Evolutionary conservation across 2,329 filamentous ascomycete genomes (phyloP), one percentile per base, ranked within the genome.

Genomic region (Bimuria novae-zelandiae): DNA sequence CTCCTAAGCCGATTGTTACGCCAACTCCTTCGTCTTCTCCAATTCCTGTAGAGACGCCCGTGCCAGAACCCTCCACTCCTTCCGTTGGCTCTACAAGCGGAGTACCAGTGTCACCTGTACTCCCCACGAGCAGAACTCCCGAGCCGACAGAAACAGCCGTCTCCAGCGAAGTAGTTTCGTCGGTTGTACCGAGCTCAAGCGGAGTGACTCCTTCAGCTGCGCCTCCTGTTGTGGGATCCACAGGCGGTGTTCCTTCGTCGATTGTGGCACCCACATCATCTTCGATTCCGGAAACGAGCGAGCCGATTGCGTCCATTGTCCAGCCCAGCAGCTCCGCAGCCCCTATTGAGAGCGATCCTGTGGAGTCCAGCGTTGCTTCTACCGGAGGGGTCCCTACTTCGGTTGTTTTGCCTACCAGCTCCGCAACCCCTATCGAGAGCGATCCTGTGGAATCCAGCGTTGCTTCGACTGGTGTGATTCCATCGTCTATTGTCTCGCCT

Each of bases 401-500:
- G 17, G 17, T 45, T 39, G 29, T 52, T 11, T 11, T 21, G 37
- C 50, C 46, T 17, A 48, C 33, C 2, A 25, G 8, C 12, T n/a
- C 22, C 3, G 30, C 7, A 7, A 27, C 22, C 25, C 30, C 43
- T 25, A 21, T 16, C 5, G 19, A 8, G 3, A 36, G 14, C 21
- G 21, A 16, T 19, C 30, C 43, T 36, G 22, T 35, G 22, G 33
- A 27, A 32, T 32, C 45, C 35, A 36, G 25, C 32, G 49, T 44
- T 27, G 46, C 25, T 7, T 49, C 49, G n/a, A 47, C 54, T 16
- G 48, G 51, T 16, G 50, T 50, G 10, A 16, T 56, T 22, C 63
- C 61, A 4, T 37, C 52, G 8, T 39, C 59, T 11, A 55, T 62
- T 19, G 33, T 64, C 7, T 33, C 44, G 29, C 63, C 63, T 7